Evolutionary conservation across 2,329 filamentous ascomycete species (phyloP).

Genomic region (Aspergillus sp.): DNA sequence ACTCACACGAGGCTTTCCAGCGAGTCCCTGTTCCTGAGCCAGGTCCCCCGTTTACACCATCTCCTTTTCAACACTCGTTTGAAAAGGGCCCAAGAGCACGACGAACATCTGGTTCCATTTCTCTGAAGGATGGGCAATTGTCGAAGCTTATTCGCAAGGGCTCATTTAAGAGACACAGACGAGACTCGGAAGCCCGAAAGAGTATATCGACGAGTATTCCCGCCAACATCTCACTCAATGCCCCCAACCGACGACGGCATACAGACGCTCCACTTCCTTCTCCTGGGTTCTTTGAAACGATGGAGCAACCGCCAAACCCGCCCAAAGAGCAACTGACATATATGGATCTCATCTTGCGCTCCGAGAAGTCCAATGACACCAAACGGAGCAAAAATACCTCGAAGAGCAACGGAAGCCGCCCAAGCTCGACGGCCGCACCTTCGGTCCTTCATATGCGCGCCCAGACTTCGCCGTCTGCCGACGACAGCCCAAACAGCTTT

Average conservation of each 20-base stretch:
- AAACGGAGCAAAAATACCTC: constrained; percentile 15
- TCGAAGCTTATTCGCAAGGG: constrained; percentile 36
- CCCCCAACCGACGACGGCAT: constrained; percentile 40
- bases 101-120: constrained; percentile 25
- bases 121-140: constrained; percentile 37
- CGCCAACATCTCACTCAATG: constrained; percentile 23
- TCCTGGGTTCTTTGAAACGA: constrained; percentile 32
- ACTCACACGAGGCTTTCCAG: constrained; percentile 49
- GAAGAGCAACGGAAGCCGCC: constrained; percentile 17
- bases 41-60: constrained; percentile 42
- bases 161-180: constrained; percentile 36
- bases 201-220: constrained; percentile 37
- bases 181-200: constrained; percentile 32
- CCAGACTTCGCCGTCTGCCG: constrained; percentile 33
- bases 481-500: constrained; percentile 25
- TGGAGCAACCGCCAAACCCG: constrained; percentile 16
- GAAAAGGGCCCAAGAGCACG: constrained; percentile 19
- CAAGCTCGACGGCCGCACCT: constrained; percentile 23
- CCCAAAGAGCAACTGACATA: constrained; percentile 32
- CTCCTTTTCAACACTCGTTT: constrained; percentile 30
- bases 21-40: constrained; percentile 35
- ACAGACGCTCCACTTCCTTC: constrained; percentile 47
- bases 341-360: constrained; percentile 34
- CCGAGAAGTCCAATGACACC: constrained; percentile 22
- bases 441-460: constrained; percentile 41